Conservation (phyloP, 2,329 filamentous ascomycete species). For the Cladosporium sp. region DNA sequence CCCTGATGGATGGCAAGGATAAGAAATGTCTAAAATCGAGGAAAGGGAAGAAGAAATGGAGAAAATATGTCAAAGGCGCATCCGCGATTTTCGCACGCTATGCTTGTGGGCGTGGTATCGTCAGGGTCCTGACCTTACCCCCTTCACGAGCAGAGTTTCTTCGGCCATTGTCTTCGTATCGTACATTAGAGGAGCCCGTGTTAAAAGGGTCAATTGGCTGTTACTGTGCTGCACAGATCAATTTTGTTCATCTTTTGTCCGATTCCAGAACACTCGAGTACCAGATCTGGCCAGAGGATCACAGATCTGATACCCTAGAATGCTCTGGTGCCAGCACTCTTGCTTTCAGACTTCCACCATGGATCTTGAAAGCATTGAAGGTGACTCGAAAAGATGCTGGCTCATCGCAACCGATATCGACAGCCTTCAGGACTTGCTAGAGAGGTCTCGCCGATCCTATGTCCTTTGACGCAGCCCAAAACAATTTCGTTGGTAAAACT, state of each 20-base stretch:
- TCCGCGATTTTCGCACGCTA: neutral
- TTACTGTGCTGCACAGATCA: conserved; percentile 5
- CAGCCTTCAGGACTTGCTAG: too few species aligned
- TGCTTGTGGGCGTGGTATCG: conserved; percentile 9
- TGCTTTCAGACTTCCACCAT: too few species aligned
- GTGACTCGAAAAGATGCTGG: too few species aligned
- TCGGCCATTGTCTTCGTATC: neutral
- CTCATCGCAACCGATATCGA: too few species aligned
- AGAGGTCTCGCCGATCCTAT: too few species aligned
- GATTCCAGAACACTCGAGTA: neutral
- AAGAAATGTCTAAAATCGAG: neutral
- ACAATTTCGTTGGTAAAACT: too few species aligned
- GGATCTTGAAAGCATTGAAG: too few species aligned
- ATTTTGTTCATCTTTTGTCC: conserved; percentile 8
- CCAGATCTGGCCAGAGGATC: too few species aligned
- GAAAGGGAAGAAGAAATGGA: neutral
- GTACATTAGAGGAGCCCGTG: conserved; percentile 6
- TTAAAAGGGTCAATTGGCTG: conserved; percentile 5
- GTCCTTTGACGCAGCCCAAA: too few species aligned
- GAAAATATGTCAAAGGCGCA: conserved; percentile 8
- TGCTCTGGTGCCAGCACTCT: too few species aligned
- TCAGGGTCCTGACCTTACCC: conserved; percentile 10
- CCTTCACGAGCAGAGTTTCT: neutral
- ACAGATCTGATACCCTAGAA: too few species aligned
- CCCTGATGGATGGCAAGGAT: neutral